These are phyloP conservation scores for Rhodotorula diobovata DNA, from an alignment of 768 basidiomycete genomes.

Conservation along the genomic window DNA sequence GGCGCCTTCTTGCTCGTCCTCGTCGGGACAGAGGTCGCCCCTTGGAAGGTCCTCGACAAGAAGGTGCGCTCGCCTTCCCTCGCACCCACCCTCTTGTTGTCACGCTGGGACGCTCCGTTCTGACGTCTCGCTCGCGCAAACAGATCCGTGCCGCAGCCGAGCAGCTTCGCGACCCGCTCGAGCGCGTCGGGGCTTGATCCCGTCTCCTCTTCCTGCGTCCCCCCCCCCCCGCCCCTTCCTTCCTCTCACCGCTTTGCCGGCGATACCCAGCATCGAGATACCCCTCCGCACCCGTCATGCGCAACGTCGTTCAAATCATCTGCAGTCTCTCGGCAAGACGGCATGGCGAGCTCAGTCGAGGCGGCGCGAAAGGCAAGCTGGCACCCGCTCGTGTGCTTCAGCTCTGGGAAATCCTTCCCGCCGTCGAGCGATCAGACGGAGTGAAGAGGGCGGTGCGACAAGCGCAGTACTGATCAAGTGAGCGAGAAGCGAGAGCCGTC, in stretches of 20 bases:
- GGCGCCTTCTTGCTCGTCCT: conserved; percentile 36
- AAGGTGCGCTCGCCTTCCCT: conserved; percentile 15
- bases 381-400: no score
- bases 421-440: no score
- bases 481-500: no score
- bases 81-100: background rate
- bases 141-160: conserved; percentile 10
- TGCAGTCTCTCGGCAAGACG: no score
- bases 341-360: no score
- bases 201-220: background rate
- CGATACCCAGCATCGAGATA: background rate
- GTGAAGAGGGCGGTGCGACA: no score
- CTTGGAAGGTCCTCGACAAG: conserved; percentile 37
- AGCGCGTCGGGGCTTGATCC: background rate
- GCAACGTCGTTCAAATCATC: no score
- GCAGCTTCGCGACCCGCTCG: background rate
- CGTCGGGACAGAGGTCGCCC: conserved; percentile 21
- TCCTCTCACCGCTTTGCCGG: no score
- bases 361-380: no score
- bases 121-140: background rate
- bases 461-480: no score
- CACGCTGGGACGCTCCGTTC: background rate
- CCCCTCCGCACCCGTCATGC: background rate
- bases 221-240: background rate
- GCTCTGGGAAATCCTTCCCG: no score